Evolutionary conservation across 441 rosid genomes (phyloP), one percentile per base, ranked within the genome.

Genomic region (Populus trichocarpa): DNA sequence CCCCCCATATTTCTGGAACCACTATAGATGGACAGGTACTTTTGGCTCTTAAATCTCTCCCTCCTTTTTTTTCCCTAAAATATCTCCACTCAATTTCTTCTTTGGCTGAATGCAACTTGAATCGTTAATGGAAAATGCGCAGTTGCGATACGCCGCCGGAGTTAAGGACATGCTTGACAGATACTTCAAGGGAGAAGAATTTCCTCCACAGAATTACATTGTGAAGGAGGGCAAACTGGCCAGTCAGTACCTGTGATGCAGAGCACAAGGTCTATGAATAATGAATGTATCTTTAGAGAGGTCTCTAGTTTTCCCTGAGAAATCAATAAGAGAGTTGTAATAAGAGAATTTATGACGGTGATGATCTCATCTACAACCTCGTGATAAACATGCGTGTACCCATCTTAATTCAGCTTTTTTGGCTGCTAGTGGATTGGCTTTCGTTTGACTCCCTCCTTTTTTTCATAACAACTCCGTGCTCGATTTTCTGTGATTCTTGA

Each of bases 1-100:
- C 98, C 4, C 99, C 98, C 83, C 97, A 93, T 86, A 85, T 92
- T 77, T 96, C 99, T 30, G 99, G 99, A 67, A 93, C 98, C 83
- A 92, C 99, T 80, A 93, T 96, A 28, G 99, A 96, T 81, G 98
- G 80, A 25, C 99, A 93, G 91, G 99, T 95, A 86, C n/a, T 5
- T 20, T 70, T 42, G n/a, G 4, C 20, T 33, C 4, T 3, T 59
- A 10, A 53, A 69, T 25, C 73, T 71, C 23, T n/a, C 32, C 23
- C 23, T 10, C 35, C 42, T 7, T 8, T 61, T 8, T 61, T 8
- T 38, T 1, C 50, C 57, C 18, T 5, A 0, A 13, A 14, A 13
- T 46, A 14, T 46, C 57, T 46, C 0, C 18, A 4, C 30, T 66
- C 30, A 8, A 5, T 66, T 22, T 25, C 14, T 66, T 14, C 30